phyloP scores from a whole-genome alignment of 1,139 yeast genomes.

The Kazachstania sp. region DNA sequence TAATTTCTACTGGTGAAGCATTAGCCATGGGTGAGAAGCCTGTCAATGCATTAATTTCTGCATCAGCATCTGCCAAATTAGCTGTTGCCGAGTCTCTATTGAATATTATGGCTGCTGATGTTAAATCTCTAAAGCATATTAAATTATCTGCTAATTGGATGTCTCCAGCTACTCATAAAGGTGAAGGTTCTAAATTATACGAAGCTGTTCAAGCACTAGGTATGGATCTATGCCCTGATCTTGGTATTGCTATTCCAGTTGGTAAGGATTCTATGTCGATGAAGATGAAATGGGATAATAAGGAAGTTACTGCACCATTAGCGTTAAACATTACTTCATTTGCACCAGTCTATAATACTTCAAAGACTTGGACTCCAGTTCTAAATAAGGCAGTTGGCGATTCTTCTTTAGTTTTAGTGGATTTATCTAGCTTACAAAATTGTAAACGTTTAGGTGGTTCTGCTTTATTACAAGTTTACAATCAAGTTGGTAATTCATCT shows the following conservation, averaged over 20 bases:
- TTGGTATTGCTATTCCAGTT: constrained; percentile 90
- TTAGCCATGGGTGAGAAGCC: constrained; percentile 98
- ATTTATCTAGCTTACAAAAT: constrained; percentile 52
- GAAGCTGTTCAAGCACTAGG: constrained; percentile 98
- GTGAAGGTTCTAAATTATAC: constrained; percentile 91
- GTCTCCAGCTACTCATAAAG: constrained; percentile 93
- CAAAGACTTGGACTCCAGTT: constrained; percentile 94
- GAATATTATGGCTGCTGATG: constrained; percentile 85
- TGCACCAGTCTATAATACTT: constrained; percentile 75
- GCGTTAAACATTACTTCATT: constrained; percentile 91
- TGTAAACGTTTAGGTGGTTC: constrained; percentile 79
- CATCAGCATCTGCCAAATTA: constrained; percentile 96
- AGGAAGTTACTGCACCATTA: constrained; percentile 90
- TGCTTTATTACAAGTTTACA: constrained; percentile 88
- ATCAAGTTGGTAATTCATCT: constrained; percentile 70
- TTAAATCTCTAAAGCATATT: constrained; percentile 63
- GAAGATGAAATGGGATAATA: constrained; percentile 97
- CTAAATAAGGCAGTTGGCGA: constrained; percentile 44
- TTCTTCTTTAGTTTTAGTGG: constrained; percentile 69
- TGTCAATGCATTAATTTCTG: constrained; percentile 74
- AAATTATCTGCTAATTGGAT: constrained; percentile 98
- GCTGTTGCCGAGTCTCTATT: constrained; percentile 91
- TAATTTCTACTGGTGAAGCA: constrained; percentile 83
- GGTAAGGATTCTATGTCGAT: constrained; percentile 99
- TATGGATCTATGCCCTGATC: constrained; percentile 84